Percentiles rank a stretch among this genome's conserved stretches.
Conservation (phyloP, 1,284 basidiomycete genomes). For the Bondarzewia mesenterica region DNA sequence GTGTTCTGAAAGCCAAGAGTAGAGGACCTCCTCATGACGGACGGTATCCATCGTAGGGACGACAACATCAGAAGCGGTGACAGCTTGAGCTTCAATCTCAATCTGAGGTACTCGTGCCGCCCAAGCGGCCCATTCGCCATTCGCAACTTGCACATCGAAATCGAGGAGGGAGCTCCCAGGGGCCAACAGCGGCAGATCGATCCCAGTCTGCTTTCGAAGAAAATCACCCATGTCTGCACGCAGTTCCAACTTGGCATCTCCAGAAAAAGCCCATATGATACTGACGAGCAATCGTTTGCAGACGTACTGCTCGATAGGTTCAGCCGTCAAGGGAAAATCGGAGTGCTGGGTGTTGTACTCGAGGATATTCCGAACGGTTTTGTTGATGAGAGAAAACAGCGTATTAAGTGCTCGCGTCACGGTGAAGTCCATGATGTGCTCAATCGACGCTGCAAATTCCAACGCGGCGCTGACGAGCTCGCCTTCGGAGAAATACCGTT, state of each 20-base stretch:
- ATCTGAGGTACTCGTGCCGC: slow-evolving; percentile 87
- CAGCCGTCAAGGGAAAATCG: slow-evolving; percentile 85
- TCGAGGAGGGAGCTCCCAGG: slow-evolving; percentile 88
- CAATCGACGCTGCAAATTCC: slow-evolving; percentile 71
- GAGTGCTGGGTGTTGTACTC: slow-evolving; percentile 94
- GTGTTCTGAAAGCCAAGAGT: slow-evolving; percentile 98
- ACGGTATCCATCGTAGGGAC: slow-evolving; percentile 99
- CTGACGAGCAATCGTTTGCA: slow-evolving; percentile 87
- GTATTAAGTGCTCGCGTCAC: slow-evolving; percentile 87
- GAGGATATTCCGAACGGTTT: slow-evolving; percentile 87
- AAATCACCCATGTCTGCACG: slow-evolving; percentile 90
- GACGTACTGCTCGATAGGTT: slow-evolving; percentile 87
- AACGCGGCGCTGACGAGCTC: slow-evolving; percentile 80
- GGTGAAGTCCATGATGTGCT: slow-evolving; percentile 99
- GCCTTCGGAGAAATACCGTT: slow-evolving; percentile 76
- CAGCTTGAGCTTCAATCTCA: slow-evolving; percentile 94
- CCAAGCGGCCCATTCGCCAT: slow-evolving; percentile 90
- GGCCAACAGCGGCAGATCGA: slow-evolving; percentile 77
- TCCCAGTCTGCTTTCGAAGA: slow-evolving; percentile 77
- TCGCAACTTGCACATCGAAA: slow-evolving; percentile 86
- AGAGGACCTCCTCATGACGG: slow-evolving; percentile 96
- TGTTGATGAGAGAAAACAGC: slow-evolving; percentile 95
- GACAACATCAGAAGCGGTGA: slow-evolving; percentile 93
- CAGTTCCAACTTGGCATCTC: slow-evolving; percentile 87
- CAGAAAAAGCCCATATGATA: slow-evolving; percentile 97